Base-by-base conservation (phyloP, 2,329 filamentous ascomycete species). In the Pleomassaria siparia region DNA sequence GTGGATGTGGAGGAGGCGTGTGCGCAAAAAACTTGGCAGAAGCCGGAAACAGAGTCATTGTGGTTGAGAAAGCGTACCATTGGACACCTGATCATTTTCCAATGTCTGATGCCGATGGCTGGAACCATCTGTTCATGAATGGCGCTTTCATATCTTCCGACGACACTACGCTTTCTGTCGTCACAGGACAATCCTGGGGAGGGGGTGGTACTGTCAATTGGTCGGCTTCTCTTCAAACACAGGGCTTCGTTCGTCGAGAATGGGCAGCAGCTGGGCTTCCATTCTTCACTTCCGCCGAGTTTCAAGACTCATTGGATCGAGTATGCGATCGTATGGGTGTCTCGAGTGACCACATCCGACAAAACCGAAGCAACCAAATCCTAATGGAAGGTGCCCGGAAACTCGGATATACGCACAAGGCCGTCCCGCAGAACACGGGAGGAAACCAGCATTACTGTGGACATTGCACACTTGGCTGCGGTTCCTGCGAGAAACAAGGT, bases 201-300 rank as follows among this genome's bases (percentile, higher is more conserved):
- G 91, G 91, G 33, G 91, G 91, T 46, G 91, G 91, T 5, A 90
- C 89, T 0, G 72, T 96, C 59, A 96, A 96, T 70, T 96, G 91
- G 91, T 87, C 76, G 20, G 82, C 82, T 5, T 79, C 78, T 3
- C 64, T 85, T 13, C 81, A 85, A 56, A 87, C 89, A 0, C 89
- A 92, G 63, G 83, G 81, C 21, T 88, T 79, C 54, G 88, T 96
- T 1, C 82, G 91, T 3, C 76, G 83, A 56, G 89, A 96, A 71
- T 96, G 92, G 91, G 85, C 88, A 0, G 75, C 81, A 42, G 70
- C 76, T 40, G 84, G 85, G 0, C 74, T 96, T 20, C 78, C 81
- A 0, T 86, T 95, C 59, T 95, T 95, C 66, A 84, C 82, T 0
- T 85, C 85, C 0, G 68, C 78, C 0, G 84, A 86, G 16, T 96